phyloP scores from a whole-genome alignment of 805 yeast species.

The Candida sithepensis region DNA sequence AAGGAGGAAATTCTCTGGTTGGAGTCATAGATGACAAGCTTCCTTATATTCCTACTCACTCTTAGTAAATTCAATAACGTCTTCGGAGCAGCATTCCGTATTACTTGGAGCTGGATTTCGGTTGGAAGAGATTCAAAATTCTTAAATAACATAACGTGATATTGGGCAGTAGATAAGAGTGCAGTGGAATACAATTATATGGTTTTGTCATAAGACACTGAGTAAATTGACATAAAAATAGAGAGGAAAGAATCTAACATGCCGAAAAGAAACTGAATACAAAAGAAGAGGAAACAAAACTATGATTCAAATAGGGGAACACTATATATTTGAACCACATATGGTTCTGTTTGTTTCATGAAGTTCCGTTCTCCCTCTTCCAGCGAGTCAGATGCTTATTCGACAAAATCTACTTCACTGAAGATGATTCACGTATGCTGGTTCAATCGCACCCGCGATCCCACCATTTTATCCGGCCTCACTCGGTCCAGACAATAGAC shows the following conservation, averaged over 20 bases:
- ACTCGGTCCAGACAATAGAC: background rate
- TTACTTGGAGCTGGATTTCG: constrained; percentile 21
- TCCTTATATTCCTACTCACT: constrained; percentile 6
- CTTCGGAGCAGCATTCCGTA: constrained; percentile 11
- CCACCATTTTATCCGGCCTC: background rate
- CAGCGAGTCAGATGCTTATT: background rate
- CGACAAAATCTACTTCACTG: background rate
- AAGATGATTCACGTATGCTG: background rate
- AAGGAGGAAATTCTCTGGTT: constrained; percentile 5
- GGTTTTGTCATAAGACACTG: no score
- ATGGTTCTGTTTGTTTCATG: background rate
- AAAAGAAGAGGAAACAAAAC: no score
- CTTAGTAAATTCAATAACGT: constrained; percentile 10
- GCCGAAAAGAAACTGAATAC: no score
- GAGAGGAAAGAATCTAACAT: no score
- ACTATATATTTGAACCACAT: background rate
- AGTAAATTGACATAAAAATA: no score
- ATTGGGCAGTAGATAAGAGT: background rate
- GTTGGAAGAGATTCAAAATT: constrained; percentile 15
- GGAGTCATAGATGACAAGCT: constrained; percentile 7
- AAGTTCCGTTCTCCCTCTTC: background rate
- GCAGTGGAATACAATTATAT: no score
- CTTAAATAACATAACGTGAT: background rate
- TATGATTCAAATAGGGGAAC: background rate
- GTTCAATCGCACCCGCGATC: background rate